A percentile compares a stretch with the other conserved stretches of the same genome.
phyloP scores from a whole-genome alignment of 2,329 filamentous ascomycete species.

The Trichoderma koningiopsis region DNA sequence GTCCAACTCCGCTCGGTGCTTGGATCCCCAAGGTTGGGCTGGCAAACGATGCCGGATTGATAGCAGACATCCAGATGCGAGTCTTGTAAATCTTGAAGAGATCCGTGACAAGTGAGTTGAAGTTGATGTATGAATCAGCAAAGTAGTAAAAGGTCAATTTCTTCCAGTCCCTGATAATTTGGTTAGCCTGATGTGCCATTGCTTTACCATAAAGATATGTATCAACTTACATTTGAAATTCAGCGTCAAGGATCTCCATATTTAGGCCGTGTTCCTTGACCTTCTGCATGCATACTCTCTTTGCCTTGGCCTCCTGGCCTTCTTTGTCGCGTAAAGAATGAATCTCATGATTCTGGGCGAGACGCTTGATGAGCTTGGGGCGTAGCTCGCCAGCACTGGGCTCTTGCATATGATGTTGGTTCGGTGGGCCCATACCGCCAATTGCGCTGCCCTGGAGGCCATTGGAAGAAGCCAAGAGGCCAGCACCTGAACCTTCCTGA shows the following conservation, averaged over 20 bases:
- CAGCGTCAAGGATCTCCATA: conserved; percentile 98
- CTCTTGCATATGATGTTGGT: conserved; percentile 72
- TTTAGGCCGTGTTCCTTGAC: conserved; percentile 91
- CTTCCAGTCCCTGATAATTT: conserved; percentile 80
- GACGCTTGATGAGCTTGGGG: conserved; percentile 93
- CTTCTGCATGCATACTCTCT: conserved; percentile 94
- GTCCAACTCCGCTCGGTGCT: conserved; percentile 67
- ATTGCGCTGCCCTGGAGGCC: conserved; percentile 70
- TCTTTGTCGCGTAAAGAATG: conserved; percentile 90
- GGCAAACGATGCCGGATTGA: conserved; percentile 94
- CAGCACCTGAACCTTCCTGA: conserved; percentile 62
- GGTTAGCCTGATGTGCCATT: neutral
- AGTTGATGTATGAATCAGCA: conserved; percentile 97
- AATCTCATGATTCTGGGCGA: conserved; percentile 90
- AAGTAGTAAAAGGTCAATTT: conserved; percentile 99
- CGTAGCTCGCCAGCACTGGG: conserved; percentile 76
- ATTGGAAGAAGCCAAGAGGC: conserved; percentile 64
- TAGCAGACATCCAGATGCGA: conserved; percentile 98
- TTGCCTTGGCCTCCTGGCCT: conserved; percentile 95
- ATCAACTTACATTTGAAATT: conserved; percentile 88
- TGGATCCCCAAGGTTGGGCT: conserved; percentile 73
- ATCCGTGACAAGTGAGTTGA: conserved; percentile 95
- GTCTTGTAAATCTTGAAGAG: conserved; percentile 99
- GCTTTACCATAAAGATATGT: neutral
- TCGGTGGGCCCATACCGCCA: conserved; percentile 76